Evolutionary conservation across 2,329 filamentous ascomycete genomes (phyloP).

Genomic region (Rutstroemia sp.): DNA sequence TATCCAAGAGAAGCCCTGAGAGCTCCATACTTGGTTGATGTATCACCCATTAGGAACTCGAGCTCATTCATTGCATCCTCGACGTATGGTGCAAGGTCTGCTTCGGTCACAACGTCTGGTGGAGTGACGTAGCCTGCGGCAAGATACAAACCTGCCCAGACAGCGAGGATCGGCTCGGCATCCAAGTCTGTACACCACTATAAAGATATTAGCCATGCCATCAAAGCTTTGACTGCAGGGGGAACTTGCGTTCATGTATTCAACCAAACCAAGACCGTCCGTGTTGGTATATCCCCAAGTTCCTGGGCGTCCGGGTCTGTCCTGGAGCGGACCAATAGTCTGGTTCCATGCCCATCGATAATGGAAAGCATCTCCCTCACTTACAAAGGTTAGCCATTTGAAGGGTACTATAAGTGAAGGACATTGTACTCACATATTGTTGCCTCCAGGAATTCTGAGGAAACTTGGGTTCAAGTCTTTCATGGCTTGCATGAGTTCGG

Average conservation of each 20-base stretch:
- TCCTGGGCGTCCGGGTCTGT: constrained; percentile 32
- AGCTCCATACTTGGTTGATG: constrained; percentile 38
- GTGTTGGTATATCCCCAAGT: constrained; percentile 37
- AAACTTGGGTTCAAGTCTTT: constrained; percentile 46
- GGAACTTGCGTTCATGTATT: constrained; percentile 35
- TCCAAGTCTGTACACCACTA: constrained; percentile 41
- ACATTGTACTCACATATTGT: constrained; percentile 42
- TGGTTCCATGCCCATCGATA: constrained; percentile 32
- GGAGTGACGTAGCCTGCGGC: constrained; percentile 31
- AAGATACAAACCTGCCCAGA: constrained; percentile 41
- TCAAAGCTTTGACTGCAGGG: not conserved
- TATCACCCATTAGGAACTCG: constrained; percentile 42
- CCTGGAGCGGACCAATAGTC: constrained; percentile 34
- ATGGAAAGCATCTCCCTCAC: constrained; percentile 21
- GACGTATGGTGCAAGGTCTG: constrained; percentile 38
- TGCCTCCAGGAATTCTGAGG: constrained; percentile 58
- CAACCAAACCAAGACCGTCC: constrained; percentile 43
- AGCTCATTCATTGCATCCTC: constrained; percentile 43
- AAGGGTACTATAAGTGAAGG: constrained; percentile 16
- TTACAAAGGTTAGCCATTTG: not conserved
- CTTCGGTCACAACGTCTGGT: constrained; percentile 33
- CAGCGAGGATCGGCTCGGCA: constrained; percentile 38
- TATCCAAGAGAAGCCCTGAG: constrained; percentile 42
- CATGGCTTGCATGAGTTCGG: constrained; percentile 47
- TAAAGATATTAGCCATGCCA: not conserved